Evolutionary conservation across 352 stramenopile genomes (phyloP), one percentile per base, ranked within the genome.

Genomic region (Peronospora belbahrii): DNA sequence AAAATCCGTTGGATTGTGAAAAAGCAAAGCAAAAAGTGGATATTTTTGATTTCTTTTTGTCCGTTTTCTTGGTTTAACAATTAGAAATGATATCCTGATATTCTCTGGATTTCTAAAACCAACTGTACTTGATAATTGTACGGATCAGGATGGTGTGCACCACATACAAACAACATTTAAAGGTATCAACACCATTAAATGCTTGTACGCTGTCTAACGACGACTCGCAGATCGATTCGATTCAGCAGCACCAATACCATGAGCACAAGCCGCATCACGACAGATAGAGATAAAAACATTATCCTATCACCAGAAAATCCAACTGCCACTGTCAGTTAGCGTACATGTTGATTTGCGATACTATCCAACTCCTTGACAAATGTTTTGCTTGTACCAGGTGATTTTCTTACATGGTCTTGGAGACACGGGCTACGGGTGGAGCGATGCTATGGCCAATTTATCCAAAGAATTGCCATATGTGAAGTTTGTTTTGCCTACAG

Each of bases 391-490:
- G 24, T 11, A 39, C 25, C 32, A 78, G 58, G 64, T 95, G 8
- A 48, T 93, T 13, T 91, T 92, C 34, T 49, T 85, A 32, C 93
- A 98, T 42, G 94, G 94, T 3, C 62, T 98, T 2, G 94, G 94
- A 3, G 94, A 98, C 63, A 92, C 86, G 4, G 78, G 85, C 3
- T 80, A 96, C 45, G 82, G 83, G 25, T 96, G 82, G 74, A 67
- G 67, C 20, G 86, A 85, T 36, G 59, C 70, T 2, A 86, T 91
- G 63, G 41, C 35, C 2, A 50, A 62, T 51, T 33, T 91, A 15
- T 59, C 70, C 14, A 71, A 80, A 56, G 52, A 57, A 3, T 56
- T 88, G 7, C 72, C 74, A 3, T 70, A 91, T 55, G 51, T 88
- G 42, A 87, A 87, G 62, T 88, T 88, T 45, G 54, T 91, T 23